These are phyloP conservation scores for Vaccinium vitisidaea DNA, from an alignment of 148 eudicot species.

Conservation along the genomic window DNA sequence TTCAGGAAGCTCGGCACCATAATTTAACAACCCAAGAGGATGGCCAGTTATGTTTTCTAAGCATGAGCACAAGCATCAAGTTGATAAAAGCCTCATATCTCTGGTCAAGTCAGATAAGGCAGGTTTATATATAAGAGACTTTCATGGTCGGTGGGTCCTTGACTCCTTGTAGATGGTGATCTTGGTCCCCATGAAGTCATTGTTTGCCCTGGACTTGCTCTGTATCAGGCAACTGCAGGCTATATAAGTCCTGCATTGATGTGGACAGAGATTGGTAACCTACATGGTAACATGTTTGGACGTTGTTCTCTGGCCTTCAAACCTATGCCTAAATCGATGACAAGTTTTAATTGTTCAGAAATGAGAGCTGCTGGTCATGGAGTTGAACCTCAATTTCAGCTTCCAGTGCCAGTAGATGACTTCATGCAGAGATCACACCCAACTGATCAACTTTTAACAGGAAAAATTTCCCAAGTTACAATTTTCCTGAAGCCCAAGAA, in stretches of 20 bases:
- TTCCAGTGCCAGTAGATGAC: slow-evolving; percentile 92
- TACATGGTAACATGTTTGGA: slow-evolving; percentile 65
- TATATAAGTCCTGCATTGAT: slow-evolving; percentile 72
- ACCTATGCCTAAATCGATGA: slow-evolving; percentile 94
- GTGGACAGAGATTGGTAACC: slow-evolving; percentile 56
- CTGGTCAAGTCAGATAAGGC: slow-evolving; percentile 78
- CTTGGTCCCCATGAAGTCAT: slow-evolving; percentile 82
- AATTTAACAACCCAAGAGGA: slow-evolving; percentile 69
- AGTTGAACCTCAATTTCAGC: slow-evolving; percentile 94
- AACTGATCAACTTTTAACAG: slow-evolving; percentile 66
- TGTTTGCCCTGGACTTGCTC: slow-evolving; percentile 84
- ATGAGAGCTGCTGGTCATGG: slow-evolving; percentile 99
- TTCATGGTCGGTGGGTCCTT: slow-evolving; percentile 65
- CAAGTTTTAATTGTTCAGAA: slow-evolving; percentile 71
- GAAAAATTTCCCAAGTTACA: slow-evolving; percentile 54
- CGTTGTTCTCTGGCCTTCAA: slow-evolving; percentile 77
- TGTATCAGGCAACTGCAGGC: slow-evolving; percentile 92
- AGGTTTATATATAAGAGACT: slow-evolving; percentile 77
- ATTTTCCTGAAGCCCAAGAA: slow-evolving; percentile 61
- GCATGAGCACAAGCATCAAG: slow-evolving; percentile 22
- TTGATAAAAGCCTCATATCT: slow-evolving; percentile 74
- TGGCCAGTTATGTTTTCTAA: slow-evolving; percentile 26
- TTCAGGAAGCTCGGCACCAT: slow-evolving; percentile 86
- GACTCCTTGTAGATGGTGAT: slow-evolving; percentile 68
- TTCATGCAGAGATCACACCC: slow-evolving; percentile 89